Conservation (phyloP, 257 asterid species). For the Jacaranda mimosifolia region DNA sequence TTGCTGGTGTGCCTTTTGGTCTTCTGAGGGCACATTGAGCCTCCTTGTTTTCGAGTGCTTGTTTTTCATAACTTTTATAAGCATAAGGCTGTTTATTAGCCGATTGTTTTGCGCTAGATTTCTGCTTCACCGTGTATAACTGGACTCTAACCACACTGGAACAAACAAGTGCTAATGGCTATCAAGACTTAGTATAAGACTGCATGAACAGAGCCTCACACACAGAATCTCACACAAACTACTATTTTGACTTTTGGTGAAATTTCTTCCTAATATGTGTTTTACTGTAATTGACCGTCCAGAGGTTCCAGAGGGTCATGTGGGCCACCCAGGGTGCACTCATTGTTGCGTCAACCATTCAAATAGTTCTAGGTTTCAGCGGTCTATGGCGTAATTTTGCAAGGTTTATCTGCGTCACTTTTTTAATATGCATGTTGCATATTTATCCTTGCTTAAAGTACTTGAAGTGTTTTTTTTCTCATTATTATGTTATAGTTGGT, state of each 20-base stretch:
- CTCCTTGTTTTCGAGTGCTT: too few species aligned
- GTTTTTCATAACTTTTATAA: too few species aligned
- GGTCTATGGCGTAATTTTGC: constrained; percentile 95
- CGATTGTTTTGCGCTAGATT: too few species aligned
- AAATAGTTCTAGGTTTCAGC: constrained; percentile 94
- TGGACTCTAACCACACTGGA: neutral
- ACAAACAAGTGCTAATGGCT: neutral
- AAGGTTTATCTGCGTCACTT: constrained; percentile 53
- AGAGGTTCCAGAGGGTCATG: constrained; percentile 91
- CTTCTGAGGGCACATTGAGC: too few species aligned
- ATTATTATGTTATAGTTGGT: neutral
- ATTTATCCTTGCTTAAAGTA: too few species aligned
- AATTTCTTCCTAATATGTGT: constrained; percentile 15
- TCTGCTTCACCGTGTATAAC: neutral
- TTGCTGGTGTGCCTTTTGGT: too few species aligned
- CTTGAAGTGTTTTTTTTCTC: neutral
- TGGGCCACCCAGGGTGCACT: constrained; percentile 97
- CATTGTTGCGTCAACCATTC: constrained; percentile 88
- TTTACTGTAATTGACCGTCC: constrained; percentile 31
- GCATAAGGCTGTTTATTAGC: too few species aligned
- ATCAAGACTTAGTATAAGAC: constrained; percentile 31
- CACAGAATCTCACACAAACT: constrained; percentile 3
- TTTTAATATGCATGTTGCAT: neutral
- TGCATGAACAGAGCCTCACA: constrained; percentile 37
- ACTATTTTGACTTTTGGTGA: neutral